Conservation (phyloP, 352 stramenopile species). For the Phytophthora syringae region DNA sequence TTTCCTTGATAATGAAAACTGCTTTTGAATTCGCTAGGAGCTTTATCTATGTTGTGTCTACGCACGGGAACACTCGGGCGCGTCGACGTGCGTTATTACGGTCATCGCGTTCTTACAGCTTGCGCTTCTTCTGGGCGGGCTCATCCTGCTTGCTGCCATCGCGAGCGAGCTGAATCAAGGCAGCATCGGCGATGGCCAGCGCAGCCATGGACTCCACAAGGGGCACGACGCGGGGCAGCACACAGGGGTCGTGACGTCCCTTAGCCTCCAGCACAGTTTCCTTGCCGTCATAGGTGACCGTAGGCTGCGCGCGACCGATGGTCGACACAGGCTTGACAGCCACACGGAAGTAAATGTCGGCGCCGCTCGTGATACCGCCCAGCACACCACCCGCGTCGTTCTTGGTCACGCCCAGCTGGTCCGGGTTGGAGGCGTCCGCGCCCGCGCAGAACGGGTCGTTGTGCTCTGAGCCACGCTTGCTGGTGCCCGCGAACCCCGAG, state of each 20-base stretch:
- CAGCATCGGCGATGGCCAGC: conserved; percentile 94
- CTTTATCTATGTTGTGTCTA: conserved; percentile 36
- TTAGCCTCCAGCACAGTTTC: conserved; percentile 97
- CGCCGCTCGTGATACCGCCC: conserved; percentile 98
- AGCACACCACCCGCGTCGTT: conserved; percentile 95
- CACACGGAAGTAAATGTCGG: conserved; percentile 98
- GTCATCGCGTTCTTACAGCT: conserved; percentile 40
- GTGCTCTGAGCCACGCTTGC: conserved; percentile 97
- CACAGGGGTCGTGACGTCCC: conserved; percentile 98
- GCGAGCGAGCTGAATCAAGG: conserved; percentile 96
- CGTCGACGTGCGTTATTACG: neutral
- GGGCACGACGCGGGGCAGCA: conserved; percentile 96
- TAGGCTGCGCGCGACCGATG: conserved; percentile 96
- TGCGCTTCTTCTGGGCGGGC: conserved; percentile 67
- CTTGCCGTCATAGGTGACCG: conserved; percentile 95
- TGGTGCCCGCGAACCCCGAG: conserved; percentile 94
- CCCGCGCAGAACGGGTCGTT: conserved; percentile 97
- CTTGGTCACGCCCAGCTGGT: conserved; percentile 80
- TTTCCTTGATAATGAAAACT: conserved; percentile 37
- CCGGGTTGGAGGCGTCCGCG: conserved; percentile 44
- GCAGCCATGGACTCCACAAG: conserved; percentile 99
- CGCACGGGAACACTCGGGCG: neutral
- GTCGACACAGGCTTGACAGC: conserved; percentile 99
- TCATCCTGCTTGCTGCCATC: conserved; percentile 70
- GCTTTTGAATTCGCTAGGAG: conserved; percentile 28